Percentiles rank a stretch among this genome's conserved stretches.
Conservation (phyloP, 177 flowering plant species). For the Vitis hybrid region DNA sequence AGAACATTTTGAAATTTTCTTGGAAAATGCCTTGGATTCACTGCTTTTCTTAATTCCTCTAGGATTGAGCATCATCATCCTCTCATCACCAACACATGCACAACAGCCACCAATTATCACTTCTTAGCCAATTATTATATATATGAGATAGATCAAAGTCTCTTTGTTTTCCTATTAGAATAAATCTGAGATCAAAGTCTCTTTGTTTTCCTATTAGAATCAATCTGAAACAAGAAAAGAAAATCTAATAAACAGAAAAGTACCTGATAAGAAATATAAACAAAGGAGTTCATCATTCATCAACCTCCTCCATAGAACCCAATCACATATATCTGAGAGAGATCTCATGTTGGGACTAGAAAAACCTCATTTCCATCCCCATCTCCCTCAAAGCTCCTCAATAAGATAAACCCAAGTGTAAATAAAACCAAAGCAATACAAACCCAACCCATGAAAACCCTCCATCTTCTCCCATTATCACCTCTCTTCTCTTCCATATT, state of each 20-base stretch:
- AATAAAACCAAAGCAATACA: slow-evolving; percentile 23
- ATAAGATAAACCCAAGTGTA: slow-evolving; percentile 10
- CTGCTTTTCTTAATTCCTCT: too few species aligned
- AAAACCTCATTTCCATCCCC: slow-evolving; percentile 7
- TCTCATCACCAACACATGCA: too few species aligned
- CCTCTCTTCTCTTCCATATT: neutral
- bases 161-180: neutral
- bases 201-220: neutral
- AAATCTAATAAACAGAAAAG: too few species aligned
- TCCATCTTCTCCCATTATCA: neutral
- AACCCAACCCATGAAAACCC: slow-evolving; percentile 15
- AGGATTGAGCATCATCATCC: too few species aligned
- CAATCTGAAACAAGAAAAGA: neutral
- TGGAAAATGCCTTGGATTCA: too few species aligned
- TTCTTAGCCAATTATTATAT: too few species aligned
- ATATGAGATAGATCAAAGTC: neutral
- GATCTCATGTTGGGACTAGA: slow-evolving; percentile 25
- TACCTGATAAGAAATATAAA: too few species aligned
- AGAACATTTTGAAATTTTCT: too few species aligned
- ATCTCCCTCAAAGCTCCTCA: slow-evolving; percentile 3
- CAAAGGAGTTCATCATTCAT: too few species aligned
- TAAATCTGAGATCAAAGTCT: neutral
- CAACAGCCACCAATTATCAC: too few species aligned
- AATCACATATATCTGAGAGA: neutral
- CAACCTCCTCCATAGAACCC: too few species aligned